These are phyloP conservation scores for Calonectria pseudoturangicola DNA, from an alignment of 2,329 filamentous ascomycete species.

Conservation along the genomic window DNA sequence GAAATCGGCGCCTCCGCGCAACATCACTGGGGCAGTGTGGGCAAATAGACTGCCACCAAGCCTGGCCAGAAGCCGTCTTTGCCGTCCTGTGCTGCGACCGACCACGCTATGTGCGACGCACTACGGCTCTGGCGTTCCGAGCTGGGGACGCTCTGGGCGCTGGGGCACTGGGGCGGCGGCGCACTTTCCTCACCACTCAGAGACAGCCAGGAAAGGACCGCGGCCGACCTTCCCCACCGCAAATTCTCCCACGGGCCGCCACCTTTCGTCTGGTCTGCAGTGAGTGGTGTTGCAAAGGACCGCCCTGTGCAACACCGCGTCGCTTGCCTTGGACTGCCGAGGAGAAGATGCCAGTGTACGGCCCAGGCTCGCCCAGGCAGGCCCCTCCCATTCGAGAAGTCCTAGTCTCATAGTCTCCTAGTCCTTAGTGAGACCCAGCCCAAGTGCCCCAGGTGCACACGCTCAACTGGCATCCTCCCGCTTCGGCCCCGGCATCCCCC, in stretches of 20 bases:
- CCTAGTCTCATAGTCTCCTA: not conserved
- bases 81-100: conserved; percentile 44
- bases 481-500: conserved; percentile 8
- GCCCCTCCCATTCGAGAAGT: not conserved
- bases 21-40: conserved; percentile 9
- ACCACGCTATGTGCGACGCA: conserved; percentile 42
- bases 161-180: conserved; percentile 17
- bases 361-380: conserved; percentile 5
- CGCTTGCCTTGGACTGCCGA: not conserved
- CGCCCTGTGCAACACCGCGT: not conserved
- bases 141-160: conserved; percentile 32
- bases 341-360: not conserved
- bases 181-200: conserved; percentile 29
- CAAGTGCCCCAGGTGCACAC: not conserved
- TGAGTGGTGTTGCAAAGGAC: not conserved
- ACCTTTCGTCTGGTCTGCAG: conserved; percentile 30
- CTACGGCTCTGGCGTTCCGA: conserved; percentile 54
- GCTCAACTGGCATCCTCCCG: conserved; percentile 11
- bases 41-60: conserved; percentile 39
- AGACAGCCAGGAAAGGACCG: conserved; percentile 19
- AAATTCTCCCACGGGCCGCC: conserved; percentile 49
- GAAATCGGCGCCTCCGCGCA: conserved; percentile 4
- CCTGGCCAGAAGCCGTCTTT: conserved; percentile 52
- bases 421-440: conserved; percentile 5
- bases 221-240: conserved; percentile 39